Base-by-base conservation (phyloP, 169 alveolate genomes). In the Plasmodium adleri region DNA sequence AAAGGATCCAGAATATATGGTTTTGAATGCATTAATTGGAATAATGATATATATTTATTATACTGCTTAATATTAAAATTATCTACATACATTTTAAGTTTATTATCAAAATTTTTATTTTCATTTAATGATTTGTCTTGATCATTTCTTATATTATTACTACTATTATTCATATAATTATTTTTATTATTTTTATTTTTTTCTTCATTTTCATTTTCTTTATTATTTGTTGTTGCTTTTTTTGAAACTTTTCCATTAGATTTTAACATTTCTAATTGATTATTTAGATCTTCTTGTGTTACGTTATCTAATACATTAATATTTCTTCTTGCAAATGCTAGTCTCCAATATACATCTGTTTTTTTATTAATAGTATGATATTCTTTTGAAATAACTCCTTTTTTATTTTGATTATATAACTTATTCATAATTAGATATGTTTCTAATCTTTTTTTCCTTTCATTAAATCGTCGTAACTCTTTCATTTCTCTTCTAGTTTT, bases 1-100 rank as follows among this genome's bases (percentile, higher is more conserved):
- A 92, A 52, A 3, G 95, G 95, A 68, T 92, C 95, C 2, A 92
- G 20, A 1, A 92, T 80, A 72, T 88, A 76, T 4, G 95, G 95
- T 24, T 88, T 92, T 12, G 70, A 50, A 50, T 87, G 72, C 52
- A 85, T 83, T 17, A 66, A 26, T 60, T 88, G 76, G 47, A 92
- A 92, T 32, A 89, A 60, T 5, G 95, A 47, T 59, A 92, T 85
- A 63, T 88, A 88, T 73, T 85, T 74, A 9, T 58, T 83, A 78
- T 54, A 71, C 39, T 73, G 74, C 26, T 74, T 62, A 15, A 73
- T 63, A 83, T 68, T 83, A 10, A 52, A 83, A 49, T 39, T 68
- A 32, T 83, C 85, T 26, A 83, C 2, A 58, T 70, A 83, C n/a
- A 17, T 68, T 63, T 83, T 83, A 13, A 83, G 49, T 83, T 83